A percentile compares a stretch with the other conserved stretches of the same genome.
Conservation (phyloP, 1,284 basidiomycete genomes). For the Irpex lacteus region DNA sequence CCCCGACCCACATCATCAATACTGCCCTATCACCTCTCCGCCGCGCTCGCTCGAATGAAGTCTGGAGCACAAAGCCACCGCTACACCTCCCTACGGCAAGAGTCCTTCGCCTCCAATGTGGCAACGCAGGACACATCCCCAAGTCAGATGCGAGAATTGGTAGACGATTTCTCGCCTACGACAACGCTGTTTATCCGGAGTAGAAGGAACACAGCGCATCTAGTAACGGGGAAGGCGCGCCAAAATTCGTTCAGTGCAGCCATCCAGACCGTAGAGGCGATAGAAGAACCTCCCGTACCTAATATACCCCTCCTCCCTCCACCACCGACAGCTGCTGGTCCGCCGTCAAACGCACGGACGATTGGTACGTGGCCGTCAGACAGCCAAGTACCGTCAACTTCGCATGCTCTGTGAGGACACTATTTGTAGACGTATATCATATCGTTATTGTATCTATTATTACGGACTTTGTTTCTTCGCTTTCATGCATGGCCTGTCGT, state of each 20-base stretch:
- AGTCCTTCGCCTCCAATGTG: background rate
- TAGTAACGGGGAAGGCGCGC: background rate
- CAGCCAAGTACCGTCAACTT: background rate
- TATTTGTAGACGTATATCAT: background rate
- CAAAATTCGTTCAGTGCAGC: background rate
- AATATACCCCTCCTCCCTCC: background rate
- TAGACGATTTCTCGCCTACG: background rate
- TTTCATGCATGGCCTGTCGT: background rate
- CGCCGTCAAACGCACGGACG: no score
- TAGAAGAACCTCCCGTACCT: background rate
- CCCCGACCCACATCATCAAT: background rate
- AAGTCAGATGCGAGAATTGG: background rate
- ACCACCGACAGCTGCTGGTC: background rate
- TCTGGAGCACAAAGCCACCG: background rate
- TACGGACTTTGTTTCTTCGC: background rate
- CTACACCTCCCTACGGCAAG: background rate
- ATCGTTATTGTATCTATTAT: background rate
- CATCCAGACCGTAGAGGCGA: background rate
- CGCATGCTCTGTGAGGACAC: background rate
- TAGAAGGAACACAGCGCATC: background rate
- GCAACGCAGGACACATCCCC: background rate
- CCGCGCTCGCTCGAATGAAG: background rate
- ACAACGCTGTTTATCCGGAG: background rate
- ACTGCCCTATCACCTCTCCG: background rate
- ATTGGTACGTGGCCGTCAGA: background rate